Conservation (phyloP, 2,329 filamentous ascomycete genomes). For the Gremmenia infestans region DNA sequence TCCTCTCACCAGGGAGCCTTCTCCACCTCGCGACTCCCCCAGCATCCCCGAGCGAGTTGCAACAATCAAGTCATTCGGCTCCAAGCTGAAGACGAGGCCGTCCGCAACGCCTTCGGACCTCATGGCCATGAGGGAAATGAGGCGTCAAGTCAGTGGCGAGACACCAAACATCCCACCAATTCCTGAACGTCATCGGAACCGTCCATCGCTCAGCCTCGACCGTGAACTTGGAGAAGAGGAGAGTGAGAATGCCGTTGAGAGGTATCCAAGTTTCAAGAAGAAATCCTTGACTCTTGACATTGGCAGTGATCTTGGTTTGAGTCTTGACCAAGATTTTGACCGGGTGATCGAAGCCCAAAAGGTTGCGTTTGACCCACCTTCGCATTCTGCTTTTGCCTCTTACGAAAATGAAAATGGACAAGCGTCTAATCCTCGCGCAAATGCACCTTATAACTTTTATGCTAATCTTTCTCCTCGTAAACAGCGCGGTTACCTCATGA, state of each 20-base stretch:
- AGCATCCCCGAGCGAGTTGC: slow-evolving; percentile 75
- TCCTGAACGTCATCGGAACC: slow-evolving; percentile 54
- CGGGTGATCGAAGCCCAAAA: slow-evolving; percentile 95
- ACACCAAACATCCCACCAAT: slow-evolving; percentile 55
- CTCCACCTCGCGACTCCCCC: slow-evolving; percentile 41
- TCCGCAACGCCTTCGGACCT: slow-evolving; percentile 85
- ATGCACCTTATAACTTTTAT: slow-evolving; percentile 31
- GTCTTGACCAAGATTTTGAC: slow-evolving; percentile 88
- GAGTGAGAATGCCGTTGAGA: slow-evolving; percentile 33
- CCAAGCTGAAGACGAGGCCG: slow-evolving; percentile 80
- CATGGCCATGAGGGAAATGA: slow-evolving; percentile 76
- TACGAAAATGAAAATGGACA: slow-evolving; percentile 35
- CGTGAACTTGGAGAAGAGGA: slow-evolving; percentile 25
- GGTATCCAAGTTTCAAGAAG: slow-evolving; percentile 71
- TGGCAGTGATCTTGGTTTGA: slow-evolving; percentile 70
- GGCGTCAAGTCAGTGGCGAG: slow-evolving; percentile 79
- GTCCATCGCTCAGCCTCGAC: slow-evolving; percentile 46
- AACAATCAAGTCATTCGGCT: slow-evolving; percentile 83
- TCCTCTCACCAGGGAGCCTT: slow-evolving; percentile 41
- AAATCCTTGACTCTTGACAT: slow-evolving; percentile 78
- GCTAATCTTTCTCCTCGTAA: slow-evolving; percentile 58
- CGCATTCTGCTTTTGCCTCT: slow-evolving; percentile 18
- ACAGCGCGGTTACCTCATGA: slow-evolving; percentile 98
- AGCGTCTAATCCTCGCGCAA: slow-evolving; percentile 35
- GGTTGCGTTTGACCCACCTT: slow-evolving; percentile 56